These are phyloP conservation scores for Aspergillus hancockii DNA, from an alignment of 495 filamentous ascomycete genomes.

Conservation along the genomic window DNA sequence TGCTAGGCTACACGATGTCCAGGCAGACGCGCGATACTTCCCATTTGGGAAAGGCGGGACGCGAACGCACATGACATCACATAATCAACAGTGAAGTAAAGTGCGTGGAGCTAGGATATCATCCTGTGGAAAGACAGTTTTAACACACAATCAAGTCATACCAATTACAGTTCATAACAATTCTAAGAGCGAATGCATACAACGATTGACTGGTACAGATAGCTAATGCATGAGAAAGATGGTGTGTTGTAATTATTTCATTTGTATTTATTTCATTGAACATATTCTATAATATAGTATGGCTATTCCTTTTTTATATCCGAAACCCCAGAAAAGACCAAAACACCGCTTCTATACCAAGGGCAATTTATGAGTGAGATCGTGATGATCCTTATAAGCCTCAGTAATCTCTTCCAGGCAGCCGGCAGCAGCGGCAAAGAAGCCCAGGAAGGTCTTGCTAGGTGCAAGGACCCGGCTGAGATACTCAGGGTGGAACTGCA, in stretches of 20 bases:
- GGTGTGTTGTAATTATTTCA: no score
- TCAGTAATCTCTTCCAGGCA: constrained; percentile 54
- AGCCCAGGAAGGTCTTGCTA: constrained; percentile 78
- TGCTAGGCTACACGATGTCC: constrained; percentile 12
- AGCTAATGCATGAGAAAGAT: background rate
- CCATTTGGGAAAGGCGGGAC: constrained; percentile 35
- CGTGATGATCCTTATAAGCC: constrained; percentile 15
- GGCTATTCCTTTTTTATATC: background rate
- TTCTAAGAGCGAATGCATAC: background rate
- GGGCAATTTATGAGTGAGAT: constrained; percentile 8
- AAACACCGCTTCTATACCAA: constrained; percentile 4
- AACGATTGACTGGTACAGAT: background rate
- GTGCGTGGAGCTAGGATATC: background rate
- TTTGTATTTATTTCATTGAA: background rate
- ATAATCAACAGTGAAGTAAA: background rate
- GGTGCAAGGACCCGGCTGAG: constrained; percentile 70
- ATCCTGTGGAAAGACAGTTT: background rate
- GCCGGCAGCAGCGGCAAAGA: constrained; percentile 75
- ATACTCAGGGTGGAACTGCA: constrained; percentile 90
- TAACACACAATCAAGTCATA: background rate
- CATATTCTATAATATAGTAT: constrained; percentile 3
- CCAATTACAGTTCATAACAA: background rate
- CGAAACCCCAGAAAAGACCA: background rate
- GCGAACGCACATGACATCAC: constrained; percentile 51
- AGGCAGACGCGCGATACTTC: constrained; percentile 54